Evolutionary conservation across 2,329 filamentous ascomycete species (phyloP).

Genomic region (Lasiodiplodia gonubiensis): DNA sequence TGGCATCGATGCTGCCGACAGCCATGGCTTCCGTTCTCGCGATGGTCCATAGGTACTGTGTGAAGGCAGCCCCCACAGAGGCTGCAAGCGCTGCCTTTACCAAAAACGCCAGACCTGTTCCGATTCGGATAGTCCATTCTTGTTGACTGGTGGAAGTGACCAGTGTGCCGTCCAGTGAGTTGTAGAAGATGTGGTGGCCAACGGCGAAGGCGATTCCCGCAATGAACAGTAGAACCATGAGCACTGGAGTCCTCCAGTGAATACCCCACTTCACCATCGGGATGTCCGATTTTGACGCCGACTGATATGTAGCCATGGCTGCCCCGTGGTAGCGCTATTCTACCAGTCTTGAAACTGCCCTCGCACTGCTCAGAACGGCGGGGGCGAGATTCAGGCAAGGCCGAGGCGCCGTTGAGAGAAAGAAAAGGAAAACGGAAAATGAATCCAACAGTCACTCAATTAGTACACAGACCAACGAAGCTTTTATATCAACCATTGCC

Average conservation of each 20-base stretch:
- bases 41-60: neutral
- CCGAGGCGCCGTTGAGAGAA: too few relatives aligned
- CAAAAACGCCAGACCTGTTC: neutral
- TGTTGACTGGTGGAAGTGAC: neutral
- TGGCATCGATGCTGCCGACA: neutral
- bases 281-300: too few relatives aligned
- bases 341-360: too few relatives aligned
- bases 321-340: too few relatives aligned
- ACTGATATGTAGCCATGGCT: too few relatives aligned
- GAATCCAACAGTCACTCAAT: too few relatives aligned
- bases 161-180: neutral
- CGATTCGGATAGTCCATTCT: slow-evolving; percentile 7
- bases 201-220: slow-evolving; percentile 7
- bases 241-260: neutral
- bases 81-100: neutral
- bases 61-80: neutral
- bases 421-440: too few relatives aligned
- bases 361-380: too few relatives aligned
- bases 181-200: slow-evolving; percentile 13
- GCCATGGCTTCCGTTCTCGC: neutral
- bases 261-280: neutral
- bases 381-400: too few relatives aligned
- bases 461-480: rapidly evolving
- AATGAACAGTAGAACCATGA: slow-evolving; percentile 1
- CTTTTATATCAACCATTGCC: too few relatives aligned